Conservation (phyloP, 139 green algal species). For the Chlamydomonas asymmetrica region DNA sequence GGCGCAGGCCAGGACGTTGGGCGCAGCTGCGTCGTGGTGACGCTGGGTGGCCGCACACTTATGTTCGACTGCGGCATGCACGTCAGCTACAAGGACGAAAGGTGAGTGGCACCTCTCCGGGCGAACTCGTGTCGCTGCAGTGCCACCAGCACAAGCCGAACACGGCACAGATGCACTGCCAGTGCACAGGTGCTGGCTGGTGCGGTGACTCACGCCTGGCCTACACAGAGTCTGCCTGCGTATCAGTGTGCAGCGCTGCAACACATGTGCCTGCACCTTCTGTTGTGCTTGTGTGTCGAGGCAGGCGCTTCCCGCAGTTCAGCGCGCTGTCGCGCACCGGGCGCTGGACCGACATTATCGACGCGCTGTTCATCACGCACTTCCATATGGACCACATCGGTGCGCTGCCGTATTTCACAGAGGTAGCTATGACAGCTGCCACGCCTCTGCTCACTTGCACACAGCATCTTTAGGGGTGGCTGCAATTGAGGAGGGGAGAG, state of each 20-base stretch:
- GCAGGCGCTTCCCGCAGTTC: slow-evolving; percentile 46
- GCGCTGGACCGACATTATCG: slow-evolving; percentile 41
- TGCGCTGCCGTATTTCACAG: slow-evolving; percentile 68
- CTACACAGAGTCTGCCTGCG: neutral
- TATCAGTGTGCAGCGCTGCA: slow-evolving; percentile 1
- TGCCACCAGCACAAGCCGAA: neutral
- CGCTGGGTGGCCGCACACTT: slow-evolving; percentile 39
- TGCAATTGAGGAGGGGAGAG: no score
- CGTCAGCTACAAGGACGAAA: slow-evolving; percentile 29
- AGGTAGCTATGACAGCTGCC: slow-evolving; percentile 37
- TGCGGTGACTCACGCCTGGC: neutral
- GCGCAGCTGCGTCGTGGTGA: slow-evolving; percentile 47
- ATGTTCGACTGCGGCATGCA: slow-evolving; percentile 80
- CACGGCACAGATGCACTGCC: neutral
- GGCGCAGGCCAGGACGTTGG: slow-evolving; percentile 59
- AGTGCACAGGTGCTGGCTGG: neutral
- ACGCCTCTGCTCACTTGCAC: no score
- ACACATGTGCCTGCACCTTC: neutral
- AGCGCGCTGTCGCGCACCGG: slow-evolving; percentile 30
- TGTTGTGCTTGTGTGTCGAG: neutral
- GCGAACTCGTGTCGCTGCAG: neutral
- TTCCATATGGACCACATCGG: slow-evolving; percentile 74
- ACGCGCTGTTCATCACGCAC: slow-evolving; percentile 69
- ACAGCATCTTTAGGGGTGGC: no score
- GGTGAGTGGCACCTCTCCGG: neutral